Percentiles rank a stretch among this genome's conserved stretches.
These are phyloP conservation scores for Trametes pubescens DNA, from an alignment of 1,284 basidiomycete species.

Conservation along the genomic window DNA sequence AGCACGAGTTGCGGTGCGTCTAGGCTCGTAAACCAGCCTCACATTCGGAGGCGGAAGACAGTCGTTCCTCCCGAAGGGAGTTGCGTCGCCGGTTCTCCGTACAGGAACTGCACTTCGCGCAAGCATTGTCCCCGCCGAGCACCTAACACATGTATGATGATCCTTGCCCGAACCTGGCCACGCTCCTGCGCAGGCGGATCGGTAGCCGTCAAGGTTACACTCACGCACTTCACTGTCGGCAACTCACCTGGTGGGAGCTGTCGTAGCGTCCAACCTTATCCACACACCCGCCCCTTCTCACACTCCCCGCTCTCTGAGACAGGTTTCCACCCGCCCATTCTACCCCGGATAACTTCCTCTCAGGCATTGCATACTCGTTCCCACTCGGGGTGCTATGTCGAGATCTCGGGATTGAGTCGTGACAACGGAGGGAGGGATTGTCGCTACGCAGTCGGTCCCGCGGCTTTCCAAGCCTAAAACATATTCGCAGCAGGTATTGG, in stretches of 20 bases:
- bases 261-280: not conserved
- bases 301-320: not conserved
- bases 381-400: not conserved
- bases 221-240: slow-evolving; percentile 6
- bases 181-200: not conserved
- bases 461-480: too few species aligned
- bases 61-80: too few species aligned
- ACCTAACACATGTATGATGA: too few species aligned
- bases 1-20: too few species aligned
- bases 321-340: not conserved
- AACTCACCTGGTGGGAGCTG: slow-evolving; percentile 6
- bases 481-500: too few species aligned
- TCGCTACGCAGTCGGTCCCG: too few species aligned
- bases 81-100: too few species aligned
- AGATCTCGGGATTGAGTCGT: not conserved
- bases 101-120: too few species aligned
- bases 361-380: not conserved
- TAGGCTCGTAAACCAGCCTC: too few species aligned
- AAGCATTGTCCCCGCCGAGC: too few species aligned
- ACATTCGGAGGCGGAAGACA: too few species aligned
- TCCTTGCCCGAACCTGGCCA: too few species aligned
- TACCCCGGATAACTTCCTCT: not conserved
- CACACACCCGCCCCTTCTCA: not conserved
- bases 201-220: not conserved
- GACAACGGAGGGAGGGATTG: not conserved